Evolutionary conservation across 2,329 filamentous ascomycete species (phyloP).

Genomic region (Neopestalotiopsis sp.): DNA sequence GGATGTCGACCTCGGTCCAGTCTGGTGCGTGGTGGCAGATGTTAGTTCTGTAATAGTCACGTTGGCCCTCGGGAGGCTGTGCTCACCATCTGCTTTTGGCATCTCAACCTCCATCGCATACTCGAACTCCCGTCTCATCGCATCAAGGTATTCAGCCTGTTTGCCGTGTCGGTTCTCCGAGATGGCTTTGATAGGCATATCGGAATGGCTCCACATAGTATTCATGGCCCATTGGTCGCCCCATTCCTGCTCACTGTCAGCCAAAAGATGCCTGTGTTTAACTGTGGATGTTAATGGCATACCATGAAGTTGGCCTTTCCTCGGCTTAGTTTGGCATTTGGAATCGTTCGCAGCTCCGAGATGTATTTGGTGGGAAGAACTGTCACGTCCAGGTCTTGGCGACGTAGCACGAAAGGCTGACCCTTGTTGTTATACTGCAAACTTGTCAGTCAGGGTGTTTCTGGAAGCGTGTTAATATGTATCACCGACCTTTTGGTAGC

Average conservation of each 20-base stretch:
- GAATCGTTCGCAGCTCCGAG: constrained; percentile 9
- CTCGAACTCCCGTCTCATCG: constrained; percentile 8
- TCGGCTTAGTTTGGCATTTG: constrained; percentile 9
- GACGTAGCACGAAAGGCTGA: constrained; percentile 9
- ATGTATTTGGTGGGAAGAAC: constrained; percentile 14
- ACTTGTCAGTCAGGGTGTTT: neutral
- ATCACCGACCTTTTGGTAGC: constrained; percentile 8
- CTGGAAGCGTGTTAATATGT: neutral
- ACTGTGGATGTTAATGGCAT: too few relatives aligned
- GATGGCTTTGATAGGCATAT: constrained; percentile 11
- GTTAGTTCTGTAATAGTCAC: too few relatives aligned
- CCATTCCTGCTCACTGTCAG: constrained; percentile 6
- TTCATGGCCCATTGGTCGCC: constrained; percentile 17
- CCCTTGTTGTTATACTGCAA: constrained; percentile 6
- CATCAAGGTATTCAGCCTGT: constrained; percentile 3
- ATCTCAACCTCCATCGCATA: constrained; percentile 10
- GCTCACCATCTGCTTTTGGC: constrained; percentile 12
- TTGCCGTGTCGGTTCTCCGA: constrained; percentile 2
- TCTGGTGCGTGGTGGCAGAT: neutral
- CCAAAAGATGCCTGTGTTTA: too few relatives aligned
- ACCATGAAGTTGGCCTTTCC: constrained; percentile 16
- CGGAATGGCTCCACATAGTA: constrained; percentile 16
- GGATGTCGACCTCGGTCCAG: constrained; percentile 15
- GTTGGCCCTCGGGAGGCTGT: too few relatives aligned
- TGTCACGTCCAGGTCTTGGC: constrained; percentile 11